Evolutionary conservation across 2,329 filamentous ascomycete genomes (phyloP).

Genomic region (Fusarium oxysporum): DNA sequence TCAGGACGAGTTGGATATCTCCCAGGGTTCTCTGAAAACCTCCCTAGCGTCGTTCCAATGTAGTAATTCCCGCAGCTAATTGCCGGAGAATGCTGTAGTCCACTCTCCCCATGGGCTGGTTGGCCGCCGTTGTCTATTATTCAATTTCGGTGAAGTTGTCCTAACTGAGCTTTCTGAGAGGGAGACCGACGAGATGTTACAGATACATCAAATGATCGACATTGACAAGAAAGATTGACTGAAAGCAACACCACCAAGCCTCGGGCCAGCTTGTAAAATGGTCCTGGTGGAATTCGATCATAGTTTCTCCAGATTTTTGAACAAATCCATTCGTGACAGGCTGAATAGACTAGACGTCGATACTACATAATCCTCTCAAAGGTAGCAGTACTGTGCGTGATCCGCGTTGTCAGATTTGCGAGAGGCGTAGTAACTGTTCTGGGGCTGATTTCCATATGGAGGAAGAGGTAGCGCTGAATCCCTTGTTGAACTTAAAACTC

Average conservation of each 20-base stretch:
- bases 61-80: constrained; percentile 27
- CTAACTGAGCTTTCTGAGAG: constrained; percentile 1
- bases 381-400: background rate
- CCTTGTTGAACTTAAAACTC: background rate
- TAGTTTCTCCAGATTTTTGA: constrained; percentile 28
- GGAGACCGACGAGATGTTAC: background rate
- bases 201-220: constrained; percentile 21
- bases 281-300: constrained; percentile 7
- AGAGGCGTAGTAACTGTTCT: constrained; percentile 1
- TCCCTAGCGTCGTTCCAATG: constrained; percentile 2
- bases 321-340: constrained; percentile 7
- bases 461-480: background rate
- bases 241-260: constrained; percentile 11
- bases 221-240: background rate
- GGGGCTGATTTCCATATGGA: background rate
- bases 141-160: constrained; percentile 18
- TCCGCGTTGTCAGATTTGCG: constrained; percentile 19
- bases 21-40: constrained; percentile 1
- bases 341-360: background rate
- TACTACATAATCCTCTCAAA: background rate
- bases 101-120: background rate
- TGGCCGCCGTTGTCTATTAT: background rate
- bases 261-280: constrained; percentile 4
- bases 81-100: background rate
- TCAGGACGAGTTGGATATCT: constrained; percentile 32